Percentiles rank a stretch among this genome's conserved stretches.
Evolutionary conservation across 2,329 filamentous ascomycete species (phyloP).

Genomic region (Zymoseptoria brevis): DNA sequence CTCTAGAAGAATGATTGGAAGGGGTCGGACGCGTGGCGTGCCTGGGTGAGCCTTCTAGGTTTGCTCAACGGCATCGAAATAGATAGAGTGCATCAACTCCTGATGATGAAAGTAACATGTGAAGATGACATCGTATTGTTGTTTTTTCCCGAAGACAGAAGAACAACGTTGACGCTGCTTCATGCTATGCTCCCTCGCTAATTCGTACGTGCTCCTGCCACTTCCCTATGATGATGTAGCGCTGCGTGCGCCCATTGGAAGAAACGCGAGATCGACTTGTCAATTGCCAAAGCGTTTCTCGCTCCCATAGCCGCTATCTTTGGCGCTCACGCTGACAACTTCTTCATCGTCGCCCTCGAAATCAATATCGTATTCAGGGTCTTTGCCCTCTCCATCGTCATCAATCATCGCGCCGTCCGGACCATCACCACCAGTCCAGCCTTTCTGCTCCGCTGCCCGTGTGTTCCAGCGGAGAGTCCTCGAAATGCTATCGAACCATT

Average conservation of each 20-base stretch:
- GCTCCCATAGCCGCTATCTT: slow-evolving; percentile 24
- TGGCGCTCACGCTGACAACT: slow-evolving; percentile 27
- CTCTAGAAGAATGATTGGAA: not conserved
- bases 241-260: no score
- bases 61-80: not conserved
- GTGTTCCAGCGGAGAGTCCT: slow-evolving; percentile 93
- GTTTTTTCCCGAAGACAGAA: not conserved
- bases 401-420: slow-evolving; percentile 25
- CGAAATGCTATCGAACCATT: slow-evolving; percentile 96
- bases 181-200: not conserved
- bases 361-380: slow-evolving; percentile 66
- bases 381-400: slow-evolving; percentile 38
- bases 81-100: not conserved
- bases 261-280: not conserved
- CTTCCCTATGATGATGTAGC: no score
- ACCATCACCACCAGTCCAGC: slow-evolving; percentile 48
- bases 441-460: slow-evolving; percentile 83
- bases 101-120: not conserved
- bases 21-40: not conserved
- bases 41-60: not conserved
- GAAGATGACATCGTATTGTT: not conserved
- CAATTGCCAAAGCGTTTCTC: slow-evolving; percentile 7
- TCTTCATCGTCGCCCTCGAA: slow-evolving; percentile 66
- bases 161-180: not conserved
- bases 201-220: no score